These are phyloP conservation scores for Phytophthora ohioensis DNA, from an alignment of 352 stramenopile genomes.

Conservation along the genomic window DNA sequence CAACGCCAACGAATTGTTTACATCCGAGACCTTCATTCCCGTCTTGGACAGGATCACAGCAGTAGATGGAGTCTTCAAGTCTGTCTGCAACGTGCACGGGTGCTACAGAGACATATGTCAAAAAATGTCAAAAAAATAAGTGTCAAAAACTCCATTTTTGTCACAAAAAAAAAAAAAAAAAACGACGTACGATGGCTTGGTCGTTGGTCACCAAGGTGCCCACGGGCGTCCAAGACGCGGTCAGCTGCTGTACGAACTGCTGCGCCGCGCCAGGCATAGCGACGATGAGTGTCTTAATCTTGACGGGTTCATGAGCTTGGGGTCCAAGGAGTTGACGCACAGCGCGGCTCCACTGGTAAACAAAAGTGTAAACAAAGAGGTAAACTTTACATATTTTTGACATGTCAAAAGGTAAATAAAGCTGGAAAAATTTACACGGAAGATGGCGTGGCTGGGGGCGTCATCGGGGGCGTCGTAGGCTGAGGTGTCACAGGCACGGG, in stretches of 20 bases:
- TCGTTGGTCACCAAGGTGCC: slow-evolving; percentile 65
- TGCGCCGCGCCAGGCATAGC: slow-evolving; percentile 54
- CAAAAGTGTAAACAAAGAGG: slow-evolving; percentile 7
- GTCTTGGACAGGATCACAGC: slow-evolving; percentile 55
- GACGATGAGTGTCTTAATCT: slow-evolving; percentile 57
- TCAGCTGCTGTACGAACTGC: slow-evolving; percentile 57
- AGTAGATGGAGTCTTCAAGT: not conserved
- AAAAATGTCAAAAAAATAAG: not conserved
- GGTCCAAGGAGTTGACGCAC: slow-evolving; percentile 36
- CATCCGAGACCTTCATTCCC: slow-evolving; percentile 35
- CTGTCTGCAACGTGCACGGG: slow-evolving; percentile 29
- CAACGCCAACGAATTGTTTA: slow-evolving; percentile 51
- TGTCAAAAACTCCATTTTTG: not conserved
- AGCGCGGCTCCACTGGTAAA: slow-evolving; percentile 58
- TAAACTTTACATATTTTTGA: too few relatives aligned
- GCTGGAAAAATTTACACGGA: slow-evolving; percentile 53
- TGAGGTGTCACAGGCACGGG: slow-evolving; percentile 49
- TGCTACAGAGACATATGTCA: slow-evolving; percentile 21
- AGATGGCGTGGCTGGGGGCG: slow-evolving; percentile 49
- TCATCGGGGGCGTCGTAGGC: slow-evolving; percentile 34
- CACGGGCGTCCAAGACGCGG: slow-evolving; percentile 52
- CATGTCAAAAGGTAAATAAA: too few relatives aligned
- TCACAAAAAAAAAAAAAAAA: too few relatives aligned
- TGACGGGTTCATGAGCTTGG: not conserved
- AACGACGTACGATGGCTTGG: slow-evolving; percentile 50